A percentile compares a stretch with the other conserved stretches of the same genome.
These are phyloP conservation scores for Gentiana straminea DNA, from an alignment of 257 asterid species.

Conservation along the genomic window DNA sequence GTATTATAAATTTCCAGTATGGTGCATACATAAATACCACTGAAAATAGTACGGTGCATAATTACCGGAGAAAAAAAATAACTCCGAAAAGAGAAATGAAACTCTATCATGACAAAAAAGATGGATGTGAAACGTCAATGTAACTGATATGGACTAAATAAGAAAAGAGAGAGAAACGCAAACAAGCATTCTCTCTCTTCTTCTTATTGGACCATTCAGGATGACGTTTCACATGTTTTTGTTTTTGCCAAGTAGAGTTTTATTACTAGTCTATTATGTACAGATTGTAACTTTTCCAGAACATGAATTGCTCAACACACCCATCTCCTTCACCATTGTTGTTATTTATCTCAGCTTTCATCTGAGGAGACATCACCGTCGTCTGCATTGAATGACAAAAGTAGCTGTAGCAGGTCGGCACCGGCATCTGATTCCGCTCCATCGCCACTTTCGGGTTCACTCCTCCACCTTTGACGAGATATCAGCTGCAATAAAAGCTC, in stretches of 20 bases:
- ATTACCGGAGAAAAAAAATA: no score
- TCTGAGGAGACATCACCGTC: constrained; percentile 29
- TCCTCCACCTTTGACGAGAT: constrained; percentile 29
- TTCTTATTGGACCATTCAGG: neutral
- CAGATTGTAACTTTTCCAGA: constrained; percentile 8
- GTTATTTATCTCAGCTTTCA: constrained; percentile 19
- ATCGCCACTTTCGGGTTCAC: constrained; percentile 24
- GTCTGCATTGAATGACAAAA: constrained; percentile 29
- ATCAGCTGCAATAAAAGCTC: constrained; percentile 50
- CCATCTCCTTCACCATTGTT: constrained; percentile 24
- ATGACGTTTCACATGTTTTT: constrained; percentile 7
- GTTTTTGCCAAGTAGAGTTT: constrained; percentile 1
- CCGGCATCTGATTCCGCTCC: constrained; percentile 19
- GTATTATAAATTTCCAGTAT: no score
- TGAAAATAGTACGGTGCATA: no score
- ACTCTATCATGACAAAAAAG: no score
- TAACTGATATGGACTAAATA: no score
- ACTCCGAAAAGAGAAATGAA: no score
- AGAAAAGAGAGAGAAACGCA: neutral
- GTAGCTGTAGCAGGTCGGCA: constrained; percentile 34
- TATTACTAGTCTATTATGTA: constrained; percentile 7
- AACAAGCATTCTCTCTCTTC: neutral
- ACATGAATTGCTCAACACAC: constrained; percentile 12
- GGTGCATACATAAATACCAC: no score
- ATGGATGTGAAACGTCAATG: neutral